Base-by-base conservation (phyloP, 2,329 filamentous ascomycete genomes). In the Teratosphaeria zuluensis region DNA sequence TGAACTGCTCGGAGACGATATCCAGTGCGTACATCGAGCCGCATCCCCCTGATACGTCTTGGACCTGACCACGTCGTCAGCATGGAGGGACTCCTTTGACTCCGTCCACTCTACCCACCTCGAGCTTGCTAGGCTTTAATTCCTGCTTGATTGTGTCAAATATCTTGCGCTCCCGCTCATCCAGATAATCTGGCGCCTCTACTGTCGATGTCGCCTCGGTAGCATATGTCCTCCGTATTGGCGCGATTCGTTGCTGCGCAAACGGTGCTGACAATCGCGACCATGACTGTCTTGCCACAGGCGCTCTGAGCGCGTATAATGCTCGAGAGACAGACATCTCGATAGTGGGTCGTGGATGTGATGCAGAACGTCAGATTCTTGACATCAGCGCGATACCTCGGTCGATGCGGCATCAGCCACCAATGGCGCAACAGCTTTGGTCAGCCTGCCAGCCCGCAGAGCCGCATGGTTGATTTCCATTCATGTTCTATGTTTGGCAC, bases 21-120 rank as follows among this genome's bases (percentile, higher is more conserved):
- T 92, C 86, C 64, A 95, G 87, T 58, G 85, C 87, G 75, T 94
- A 94, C 90, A 94, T 94, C 69, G 85, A 89, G 9, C 89, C 89
- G 75, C 89, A 95, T 32, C 89, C 89, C 59, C 90, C 89, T 28
- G 86, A 90, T 56, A 94, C 84, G 74, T 95, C 89, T 71, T 87
- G 86, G 9, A 94, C 88, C 72, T 84, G 73, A 14, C 5, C 19
- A 32, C 7, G 33, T 38, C 7, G 30, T 46, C 21, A 30, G 31
- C 28, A 55, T 9, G 8, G 3, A 53, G 21, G 14, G 11, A 28
- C 30, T 30, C n/a, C 33, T 16, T 16, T 12, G 4, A 21, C 14
- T 35, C 21, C 28, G 48, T 19, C 32, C 38, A 6, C 14, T 8
- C 3, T 21, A 42, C 73, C 55, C 73, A 78, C 78, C 73, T 79